Evolutionary conservation across 2,329 filamentous ascomycete species (phyloP).

Genomic region (Verticillium longisporum): DNA sequence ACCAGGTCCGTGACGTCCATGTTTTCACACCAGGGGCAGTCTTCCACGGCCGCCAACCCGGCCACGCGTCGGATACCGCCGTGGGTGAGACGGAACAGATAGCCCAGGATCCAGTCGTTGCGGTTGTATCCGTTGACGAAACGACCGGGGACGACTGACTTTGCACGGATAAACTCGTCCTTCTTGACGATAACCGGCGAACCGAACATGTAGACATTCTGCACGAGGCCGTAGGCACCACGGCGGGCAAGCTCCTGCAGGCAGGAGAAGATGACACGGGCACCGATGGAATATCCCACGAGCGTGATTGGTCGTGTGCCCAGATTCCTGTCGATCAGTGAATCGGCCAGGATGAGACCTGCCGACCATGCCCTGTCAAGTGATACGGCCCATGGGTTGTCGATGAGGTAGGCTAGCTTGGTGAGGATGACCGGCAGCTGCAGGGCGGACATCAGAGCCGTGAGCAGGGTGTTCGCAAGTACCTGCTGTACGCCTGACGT

Average conservation of each 20-base stretch:
- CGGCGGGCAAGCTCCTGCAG: constrained; percentile 78
- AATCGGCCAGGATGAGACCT: constrained; percentile 89
- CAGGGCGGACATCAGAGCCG: constrained; percentile 84
- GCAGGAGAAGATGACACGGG: constrained; percentile 87
- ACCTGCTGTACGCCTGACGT: constrained; percentile 96
- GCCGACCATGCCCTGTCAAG: constrained; percentile 82
- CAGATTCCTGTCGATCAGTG: constrained; percentile 82
- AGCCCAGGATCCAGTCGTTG: constrained; percentile 96
- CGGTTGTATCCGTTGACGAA: constrained; percentile 92
- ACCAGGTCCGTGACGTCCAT: constrained; percentile 81
- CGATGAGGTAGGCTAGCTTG: constrained; percentile 91
- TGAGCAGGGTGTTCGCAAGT: constrained; percentile 80
- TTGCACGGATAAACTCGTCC: constrained; percentile 78
- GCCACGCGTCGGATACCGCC: constrained; percentile 87
- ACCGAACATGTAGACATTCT: constrained; percentile 94
- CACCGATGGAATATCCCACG: constrained; percentile 88
- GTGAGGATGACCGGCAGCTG: constrained; percentile 88
- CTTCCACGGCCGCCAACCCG: constrained; percentile 71
- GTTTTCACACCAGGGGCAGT: constrained; percentile 78
- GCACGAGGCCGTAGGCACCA: constrained; percentile 78
- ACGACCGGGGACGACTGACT: constrained; percentile 80
- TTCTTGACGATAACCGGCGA: constrained; percentile 86
- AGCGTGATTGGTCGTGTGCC: constrained; percentile 88
- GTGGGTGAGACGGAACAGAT: constrained; percentile 89
- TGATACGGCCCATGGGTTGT: constrained; percentile 98